Evolutionary conservation across 78 protist species (phyloP), one percentile per base, ranked within the genome.

Genomic region (Goniomonas avonlea): DNA sequence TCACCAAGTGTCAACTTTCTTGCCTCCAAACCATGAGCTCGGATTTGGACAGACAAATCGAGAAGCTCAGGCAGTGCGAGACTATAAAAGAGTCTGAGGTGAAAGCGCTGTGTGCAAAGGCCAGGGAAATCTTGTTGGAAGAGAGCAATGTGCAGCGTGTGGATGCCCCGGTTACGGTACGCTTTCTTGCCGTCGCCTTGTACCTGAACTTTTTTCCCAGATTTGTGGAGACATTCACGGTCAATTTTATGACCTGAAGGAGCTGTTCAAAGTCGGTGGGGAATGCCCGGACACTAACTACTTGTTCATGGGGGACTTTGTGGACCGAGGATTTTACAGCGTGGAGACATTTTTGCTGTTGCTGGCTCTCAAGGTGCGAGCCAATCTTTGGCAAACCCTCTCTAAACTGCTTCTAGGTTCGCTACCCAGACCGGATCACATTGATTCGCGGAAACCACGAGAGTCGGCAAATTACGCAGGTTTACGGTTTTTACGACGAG

Each of bases 211-310:
- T n/a, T n/a, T n/a, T n/a, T 17, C 32, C 18, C 66, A 93, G 94
- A 88, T 98, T 1, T 93, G 97, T 55, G 99, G 99, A 21, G 99
- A 98, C 87, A 95, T 98, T 53, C 99, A 98, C 81, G 99, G 99
- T 3, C 99, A 90, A 58, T 98, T 96, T 70, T 94, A 92, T 82
- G 99, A 98, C 69, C 88, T 98, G 43, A 78, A 79, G 73, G 99
- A 96, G 77, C 87, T 98, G 9, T 96, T 98, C 88, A 83, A 88
- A 47, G 93, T 94, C 9, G 97, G 98, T 0, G 98, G 98, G 8
- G 91, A 93, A 31, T 61, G 85, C 60, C 99, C 98, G 31, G 94
- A 91, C 71, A 90, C 98, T 13, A 94, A 94, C 80, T 97, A 94
- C 73, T 58, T 96, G 17, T 97, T 97, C 81, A 88, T 96, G 92